phyloP scores from a whole-genome alignment of 306 rosid genomes.

The Albizia julibrissin region DNA sequence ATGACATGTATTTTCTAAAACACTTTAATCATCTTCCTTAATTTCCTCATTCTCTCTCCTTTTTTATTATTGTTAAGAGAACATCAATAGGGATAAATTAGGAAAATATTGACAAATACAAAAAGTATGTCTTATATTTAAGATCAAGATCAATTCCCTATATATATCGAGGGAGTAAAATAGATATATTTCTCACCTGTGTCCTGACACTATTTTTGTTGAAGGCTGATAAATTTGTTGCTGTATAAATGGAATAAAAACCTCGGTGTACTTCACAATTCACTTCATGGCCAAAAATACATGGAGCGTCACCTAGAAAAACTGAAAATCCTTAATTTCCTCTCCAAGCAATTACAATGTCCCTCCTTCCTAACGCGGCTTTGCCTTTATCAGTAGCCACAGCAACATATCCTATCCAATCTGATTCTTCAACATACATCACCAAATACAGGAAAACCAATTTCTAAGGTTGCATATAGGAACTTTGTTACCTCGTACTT shows the following conservation, averaged over 20 bases:
- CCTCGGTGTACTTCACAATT: slow-evolving; percentile 57
- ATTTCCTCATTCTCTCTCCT: too few relatives aligned
- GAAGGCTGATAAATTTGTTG: slow-evolving; percentile 37
- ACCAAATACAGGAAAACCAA: neutral
- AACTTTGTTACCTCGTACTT: neutral
- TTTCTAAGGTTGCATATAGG: neutral
- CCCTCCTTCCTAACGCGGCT: neutral
- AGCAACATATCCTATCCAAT: neutral
- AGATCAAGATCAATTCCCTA: too few relatives aligned
- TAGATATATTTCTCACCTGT: slow-evolving; percentile 42
- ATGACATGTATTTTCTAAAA: too few relatives aligned
- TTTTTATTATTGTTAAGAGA: too few relatives aligned
- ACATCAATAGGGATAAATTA: too few relatives aligned
- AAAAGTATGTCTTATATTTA: too few relatives aligned
- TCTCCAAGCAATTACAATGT: slow-evolving; percentile 1
- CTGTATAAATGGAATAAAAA: slow-evolving; percentile 69
- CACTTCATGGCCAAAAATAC: slow-evolving; percentile 49
- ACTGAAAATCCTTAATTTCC: slow-evolving; percentile 9
- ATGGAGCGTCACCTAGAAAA: slow-evolving; percentile 44
- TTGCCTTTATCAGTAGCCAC: neutral
- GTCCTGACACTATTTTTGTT: slow-evolving; percentile 51
- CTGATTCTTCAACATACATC: neutral
- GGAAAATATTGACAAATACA: too few relatives aligned
- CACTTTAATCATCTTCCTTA: too few relatives aligned
- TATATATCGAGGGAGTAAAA: too few relatives aligned